A percentile compares a stretch with the other conserved stretches of the same genome.
phyloP scores from a whole-genome alignment of 768 basidiomycete species.

The Holtermannia corniformis region DNA sequence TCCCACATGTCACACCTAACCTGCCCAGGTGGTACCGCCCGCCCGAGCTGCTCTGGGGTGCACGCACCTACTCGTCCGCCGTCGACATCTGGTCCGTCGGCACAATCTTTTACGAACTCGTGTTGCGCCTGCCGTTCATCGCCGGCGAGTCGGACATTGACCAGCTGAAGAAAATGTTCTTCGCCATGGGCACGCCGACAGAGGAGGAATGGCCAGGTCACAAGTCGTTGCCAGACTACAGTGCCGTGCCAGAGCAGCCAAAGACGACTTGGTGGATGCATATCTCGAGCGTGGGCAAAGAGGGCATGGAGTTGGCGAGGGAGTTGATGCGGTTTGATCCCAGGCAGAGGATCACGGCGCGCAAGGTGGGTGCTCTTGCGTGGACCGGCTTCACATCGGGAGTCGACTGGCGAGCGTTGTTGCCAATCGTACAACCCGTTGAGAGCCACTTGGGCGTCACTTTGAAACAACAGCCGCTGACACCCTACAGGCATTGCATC shows the following conservation, averaged over 20 bases:
- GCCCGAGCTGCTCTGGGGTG: conserved; percentile 85
- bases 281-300: conserved; percentile 81
- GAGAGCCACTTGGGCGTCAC: background rate
- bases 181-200: conserved; percentile 87
- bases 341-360: conserved; percentile 63
- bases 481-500: conserved; percentile 60
- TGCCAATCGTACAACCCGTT: background rate
- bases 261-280: conserved; percentile 71
- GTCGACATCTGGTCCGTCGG: conserved; percentile 98
- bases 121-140: conserved; percentile 90
- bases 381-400: background rate
- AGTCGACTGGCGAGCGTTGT: background rate
- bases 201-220: conserved; percentile 98
- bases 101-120: conserved; percentile 94
- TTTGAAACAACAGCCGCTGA: background rate
- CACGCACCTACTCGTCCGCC: conserved; percentile 78
- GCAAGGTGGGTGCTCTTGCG: conserved; percentile 53
- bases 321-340: conserved; percentile 81
- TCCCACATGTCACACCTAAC: background rate
- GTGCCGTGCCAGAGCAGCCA: conserved; percentile 75
- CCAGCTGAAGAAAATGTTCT: conserved; percentile 87
- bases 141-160: conserved; percentile 95
- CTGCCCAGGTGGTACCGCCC: conserved; percentile 85
- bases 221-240: conserved; percentile 79
- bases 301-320: conserved; percentile 70